phyloP scores from a whole-genome alignment of 2,329 filamentous ascomycete species.

The Setomelanomma holmii region DNA sequence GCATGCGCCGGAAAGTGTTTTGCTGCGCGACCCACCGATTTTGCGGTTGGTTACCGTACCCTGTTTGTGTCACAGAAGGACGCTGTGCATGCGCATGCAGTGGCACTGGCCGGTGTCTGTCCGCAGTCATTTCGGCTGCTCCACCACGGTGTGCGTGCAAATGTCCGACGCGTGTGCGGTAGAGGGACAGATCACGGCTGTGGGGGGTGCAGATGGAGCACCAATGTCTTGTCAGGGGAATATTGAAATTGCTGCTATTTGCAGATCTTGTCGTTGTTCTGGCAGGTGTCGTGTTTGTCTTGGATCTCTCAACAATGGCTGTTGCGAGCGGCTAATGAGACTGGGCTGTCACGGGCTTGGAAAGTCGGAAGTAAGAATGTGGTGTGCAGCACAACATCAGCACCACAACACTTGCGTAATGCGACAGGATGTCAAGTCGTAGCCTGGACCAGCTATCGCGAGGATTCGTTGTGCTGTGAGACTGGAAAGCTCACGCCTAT shows the following conservation, averaged over 20 bases:
- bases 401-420: too few relatives aligned
- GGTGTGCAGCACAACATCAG: too few relatives aligned
- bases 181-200: neutral
- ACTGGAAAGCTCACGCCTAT: too few relatives aligned
- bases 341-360: too few relatives aligned
- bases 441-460: too few relatives aligned
- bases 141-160: neutral
- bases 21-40: neutral
- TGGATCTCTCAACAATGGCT: too few relatives aligned
- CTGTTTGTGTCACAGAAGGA: neutral
- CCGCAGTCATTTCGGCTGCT: neutral
- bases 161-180: slow-evolving; percentile 4
- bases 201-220: neutral
- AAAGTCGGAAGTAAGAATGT: too few relatives aligned
- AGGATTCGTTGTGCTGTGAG: too few relatives aligned
- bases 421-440: too few relatives aligned
- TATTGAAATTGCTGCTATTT: neutral
- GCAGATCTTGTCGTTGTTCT: neutral
- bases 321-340: too few relatives aligned
- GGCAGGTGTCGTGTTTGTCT: neutral
- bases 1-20: neutral
- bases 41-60: neutral
- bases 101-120: neutral
- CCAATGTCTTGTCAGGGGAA: neutral
- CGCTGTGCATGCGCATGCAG: neutral